Evolutionary conservation across 805 yeast genomes (phyloP), one percentile per base, ranked within the genome.

Genomic region (Cyberlindnera petersonii): DNA sequence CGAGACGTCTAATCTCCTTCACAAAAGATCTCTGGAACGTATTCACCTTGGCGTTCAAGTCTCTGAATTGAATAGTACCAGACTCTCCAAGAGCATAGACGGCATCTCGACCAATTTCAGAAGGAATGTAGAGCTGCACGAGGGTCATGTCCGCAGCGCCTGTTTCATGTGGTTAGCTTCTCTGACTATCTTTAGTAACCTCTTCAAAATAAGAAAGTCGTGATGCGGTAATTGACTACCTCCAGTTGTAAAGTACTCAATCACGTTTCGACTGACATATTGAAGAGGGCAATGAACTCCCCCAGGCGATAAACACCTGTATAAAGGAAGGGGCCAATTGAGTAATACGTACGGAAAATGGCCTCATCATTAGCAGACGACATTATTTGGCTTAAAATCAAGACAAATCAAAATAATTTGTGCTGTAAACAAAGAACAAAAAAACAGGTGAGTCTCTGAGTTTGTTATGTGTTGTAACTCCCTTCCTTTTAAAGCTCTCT

Each of bases 131-230:
- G 52, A 93, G 72, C 69, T 93, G 98, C 36, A 91, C 85, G 55
- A 94, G 74, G 37, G 95, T 78, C 98, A 93, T 93, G 59, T 87
- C 95, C 83, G 98, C 98, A 45, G 98, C 86, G 72, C 96, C 60
- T 56, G 23, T 24, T 22, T 17, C 9, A 16, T 32, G 35, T 32
- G n/a, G n/a, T n/a, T n/a, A n/a, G n/a, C n/a, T n/a, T n/a, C n/a
- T n/a, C n/a, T n/a, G n/a, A n/a, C n/a, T n/a, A n/a, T n/a, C n/a
- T n/a, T n/a, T 32, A 32, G 28, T 32, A 24, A 9, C 15, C 11
- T 11, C 5, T 21, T 13, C 26, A 26, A 8, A 17, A 17, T 5
- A n/a, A 28, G 18, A n/a, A n/a, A 5, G 28, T 7, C 31, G 14
- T 7, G 10, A 21, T 17, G n/a, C n/a, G 16, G 31, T 17, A 9